phyloP scores from a whole-genome alignment of 139 green algal species.

The Tetraselmis chui region DNA sequence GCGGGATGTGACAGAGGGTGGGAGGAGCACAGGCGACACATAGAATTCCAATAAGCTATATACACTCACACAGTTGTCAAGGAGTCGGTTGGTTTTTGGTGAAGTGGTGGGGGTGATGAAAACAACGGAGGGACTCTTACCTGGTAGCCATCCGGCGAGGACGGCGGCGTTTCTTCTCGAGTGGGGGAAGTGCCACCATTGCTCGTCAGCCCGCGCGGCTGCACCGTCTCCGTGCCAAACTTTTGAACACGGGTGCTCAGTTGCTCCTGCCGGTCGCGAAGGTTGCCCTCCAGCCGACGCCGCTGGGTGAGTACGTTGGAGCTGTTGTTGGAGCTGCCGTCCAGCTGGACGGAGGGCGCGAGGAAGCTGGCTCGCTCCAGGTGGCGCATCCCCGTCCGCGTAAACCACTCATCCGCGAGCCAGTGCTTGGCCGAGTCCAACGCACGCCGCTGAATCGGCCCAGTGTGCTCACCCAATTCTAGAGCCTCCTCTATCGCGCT shows the following conservation, averaged over 20 bases:
- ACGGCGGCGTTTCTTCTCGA: too few relatives aligned
- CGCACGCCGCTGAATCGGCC: background rate
- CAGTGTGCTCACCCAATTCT: background rate
- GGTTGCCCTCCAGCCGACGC: slow-evolving; percentile 1
- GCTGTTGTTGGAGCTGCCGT: slow-evolving; percentile 39
- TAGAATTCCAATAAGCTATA: background rate
- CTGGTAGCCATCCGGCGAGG: background rate
- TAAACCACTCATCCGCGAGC: slow-evolving; percentile 24
- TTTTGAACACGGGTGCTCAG: background rate
- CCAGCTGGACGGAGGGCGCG: slow-evolving; percentile 14
- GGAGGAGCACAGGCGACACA: background rate
- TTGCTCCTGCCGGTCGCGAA: background rate
- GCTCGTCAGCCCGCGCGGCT: too few relatives aligned
- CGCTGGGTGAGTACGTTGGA: slow-evolving; percentile 6
- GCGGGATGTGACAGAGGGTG: background rate
- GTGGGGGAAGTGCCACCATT: too few relatives aligned
- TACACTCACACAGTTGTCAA: too few relatives aligned
- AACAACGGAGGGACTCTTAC: background rate
- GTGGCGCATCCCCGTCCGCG: slow-evolving; percentile 8
- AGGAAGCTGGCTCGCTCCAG: slow-evolving; percentile 11
- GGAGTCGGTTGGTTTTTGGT: too few relatives aligned
- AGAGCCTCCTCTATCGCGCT: slow-evolving; percentile 28
- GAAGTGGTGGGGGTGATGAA: background rate
- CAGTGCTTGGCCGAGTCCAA: slow-evolving; percentile 20
- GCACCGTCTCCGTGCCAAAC: background rate